These are phyloP conservation scores for Platismatia glauca DNA, from an alignment of 495 filamentous ascomycete genomes.

Conservation along the genomic window DNA sequence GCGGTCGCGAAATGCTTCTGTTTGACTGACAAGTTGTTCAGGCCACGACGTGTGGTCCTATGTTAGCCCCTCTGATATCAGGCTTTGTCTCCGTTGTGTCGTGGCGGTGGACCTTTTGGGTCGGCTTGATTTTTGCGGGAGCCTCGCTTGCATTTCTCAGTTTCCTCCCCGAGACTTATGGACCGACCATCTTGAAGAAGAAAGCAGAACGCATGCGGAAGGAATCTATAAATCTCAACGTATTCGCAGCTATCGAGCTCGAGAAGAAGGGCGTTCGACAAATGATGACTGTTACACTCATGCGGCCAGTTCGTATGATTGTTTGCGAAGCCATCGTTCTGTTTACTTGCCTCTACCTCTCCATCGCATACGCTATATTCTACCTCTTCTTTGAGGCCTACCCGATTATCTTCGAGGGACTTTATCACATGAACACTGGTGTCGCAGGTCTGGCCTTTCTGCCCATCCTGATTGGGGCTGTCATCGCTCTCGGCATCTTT, in stretches of 20 bases:
- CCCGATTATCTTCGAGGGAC: constrained; percentile 54
- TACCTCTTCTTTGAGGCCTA: constrained; percentile 63
- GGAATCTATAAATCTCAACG: constrained; percentile 46
- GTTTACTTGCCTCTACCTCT: constrained; percentile 58
- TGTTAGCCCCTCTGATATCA: constrained; percentile 59
- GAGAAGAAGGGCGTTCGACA: constrained; percentile 38
- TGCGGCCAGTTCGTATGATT: constrained; percentile 40
- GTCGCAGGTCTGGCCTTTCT: constrained; percentile 37
- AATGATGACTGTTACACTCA: constrained; percentile 39
- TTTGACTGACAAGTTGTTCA: constrained; percentile 25
- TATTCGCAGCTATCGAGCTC: constrained; percentile 40
- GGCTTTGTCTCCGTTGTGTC: constrained; percentile 51
- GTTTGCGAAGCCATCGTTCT: constrained; percentile 53
- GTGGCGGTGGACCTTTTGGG: constrained; percentile 61
- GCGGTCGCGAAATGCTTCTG: neutral
- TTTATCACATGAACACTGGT: constrained; percentile 30
- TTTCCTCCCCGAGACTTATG: constrained; percentile 59
- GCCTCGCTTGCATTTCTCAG: constrained; percentile 37
- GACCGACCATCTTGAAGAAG: constrained; percentile 55
- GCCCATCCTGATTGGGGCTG: constrained; percentile 27
- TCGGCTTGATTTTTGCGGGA: constrained; percentile 50
- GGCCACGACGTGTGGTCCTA: constrained; percentile 58
- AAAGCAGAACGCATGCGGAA: constrained; percentile 58
- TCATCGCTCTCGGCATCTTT: constrained; percentile 26
- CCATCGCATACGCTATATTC: constrained; percentile 63